phyloP scores from a whole-genome alignment of 2,329 filamentous ascomycete genomes.

The Fusarium phyllophilum region DNA sequence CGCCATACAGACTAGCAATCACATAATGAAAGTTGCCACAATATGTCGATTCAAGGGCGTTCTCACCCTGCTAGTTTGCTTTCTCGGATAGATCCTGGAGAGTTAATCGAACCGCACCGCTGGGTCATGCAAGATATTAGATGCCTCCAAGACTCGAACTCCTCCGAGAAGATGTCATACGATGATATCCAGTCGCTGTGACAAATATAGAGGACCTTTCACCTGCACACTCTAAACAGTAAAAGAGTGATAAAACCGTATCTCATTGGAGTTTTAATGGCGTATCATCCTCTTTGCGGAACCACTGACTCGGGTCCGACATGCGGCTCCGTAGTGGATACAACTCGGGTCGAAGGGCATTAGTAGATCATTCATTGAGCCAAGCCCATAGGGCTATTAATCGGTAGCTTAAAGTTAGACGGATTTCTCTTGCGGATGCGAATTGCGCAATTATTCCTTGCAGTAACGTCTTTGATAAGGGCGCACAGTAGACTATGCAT shows the following conservation, averaged over 20 bases:
- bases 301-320: constrained; percentile 7
- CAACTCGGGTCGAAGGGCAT: neutral
- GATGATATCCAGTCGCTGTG: too few species aligned
- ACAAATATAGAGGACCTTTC: fast-evolving
- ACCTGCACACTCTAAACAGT: fast-evolving
- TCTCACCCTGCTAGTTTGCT: neutral
- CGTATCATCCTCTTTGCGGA: neutral
- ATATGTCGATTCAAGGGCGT: neutral
- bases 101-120: neutral
- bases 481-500: too few species aligned
- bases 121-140: neutral
- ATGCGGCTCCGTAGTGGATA: constrained; percentile 22
- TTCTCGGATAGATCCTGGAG: neutral
- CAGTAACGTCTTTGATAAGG: neutral
- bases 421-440: neutral
- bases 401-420: neutral
- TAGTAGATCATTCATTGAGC: neutral
- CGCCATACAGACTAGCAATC: neutral
- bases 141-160: neutral
- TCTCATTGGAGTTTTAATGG: neutral
- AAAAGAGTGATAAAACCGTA: neutral
- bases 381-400: neutral
- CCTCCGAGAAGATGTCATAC: neutral
- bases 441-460: constrained; percentile 5
- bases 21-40: neutral